Percentiles rank a stretch among this genome's conserved stretches.
These are phyloP conservation scores for Ceratobasidium sp. DNA, from an alignment of 1,284 basidiomycete species.

Conservation along the genomic window DNA sequence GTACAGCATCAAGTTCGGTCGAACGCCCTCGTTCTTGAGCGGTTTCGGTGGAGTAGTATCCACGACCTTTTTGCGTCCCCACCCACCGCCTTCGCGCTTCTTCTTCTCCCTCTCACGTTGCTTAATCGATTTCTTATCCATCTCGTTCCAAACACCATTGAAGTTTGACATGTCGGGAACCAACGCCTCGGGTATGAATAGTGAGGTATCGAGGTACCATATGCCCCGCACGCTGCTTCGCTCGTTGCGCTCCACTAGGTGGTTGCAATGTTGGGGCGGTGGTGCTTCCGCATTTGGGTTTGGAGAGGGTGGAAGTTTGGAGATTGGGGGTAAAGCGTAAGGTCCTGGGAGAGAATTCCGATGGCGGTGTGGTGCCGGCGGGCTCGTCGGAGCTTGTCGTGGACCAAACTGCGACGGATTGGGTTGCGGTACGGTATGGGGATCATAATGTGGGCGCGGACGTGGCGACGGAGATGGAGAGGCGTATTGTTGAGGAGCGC, in stretches of 20 bases:
- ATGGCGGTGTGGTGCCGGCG: neutral
- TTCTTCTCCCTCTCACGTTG: constrained; percentile 34
- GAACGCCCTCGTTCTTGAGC: constrained; percentile 35
- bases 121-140: constrained; percentile 41
- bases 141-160: constrained; percentile 43
- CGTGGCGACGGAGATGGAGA: neutral
- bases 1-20: constrained; percentile 31
- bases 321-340: neutral
- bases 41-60: constrained; percentile 24
- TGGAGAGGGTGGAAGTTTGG: constrained; percentile 1
- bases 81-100: constrained; percentile 29
- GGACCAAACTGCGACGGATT: neutral
- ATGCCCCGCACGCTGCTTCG: constrained; percentile 18
- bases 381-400: neutral
- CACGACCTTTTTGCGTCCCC: constrained; percentile 37
- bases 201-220: constrained; percentile 27
- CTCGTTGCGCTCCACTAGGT: constrained; percentile 12
- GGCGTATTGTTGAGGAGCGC: neutral
- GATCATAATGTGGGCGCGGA: neutral
- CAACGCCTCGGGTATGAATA: constrained; percentile 28
- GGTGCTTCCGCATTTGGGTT: neutral
- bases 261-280: constrained; percentile 30
- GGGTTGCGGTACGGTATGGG: neutral
- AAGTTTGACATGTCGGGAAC: constrained; percentile 29
- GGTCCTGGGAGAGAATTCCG: constrained; percentile 8